Evolutionary conservation across 805 yeast species (phyloP).

Genomic region (Cyberlindnera galapagoensis): DNA sequence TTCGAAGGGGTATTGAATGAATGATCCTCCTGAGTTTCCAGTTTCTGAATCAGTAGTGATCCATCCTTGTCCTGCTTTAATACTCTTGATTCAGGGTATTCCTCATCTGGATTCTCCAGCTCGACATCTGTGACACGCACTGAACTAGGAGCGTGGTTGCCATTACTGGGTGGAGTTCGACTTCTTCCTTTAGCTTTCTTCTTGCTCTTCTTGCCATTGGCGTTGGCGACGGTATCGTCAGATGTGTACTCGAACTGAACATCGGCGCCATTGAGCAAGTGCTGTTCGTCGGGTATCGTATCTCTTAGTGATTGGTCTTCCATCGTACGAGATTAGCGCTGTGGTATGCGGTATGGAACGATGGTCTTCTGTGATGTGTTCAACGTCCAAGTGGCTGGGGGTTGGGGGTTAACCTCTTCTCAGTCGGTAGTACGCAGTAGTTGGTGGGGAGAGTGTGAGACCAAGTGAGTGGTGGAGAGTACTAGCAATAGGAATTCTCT

Average conservation of each 20-base stretch:
- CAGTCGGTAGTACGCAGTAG: too few relatives aligned
- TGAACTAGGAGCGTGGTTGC: neutral
- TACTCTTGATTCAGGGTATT: slow-evolving; percentile 67
- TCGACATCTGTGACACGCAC: slow-evolving; percentile 21
- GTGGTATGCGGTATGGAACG: too few relatives aligned
- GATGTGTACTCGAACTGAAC: slow-evolving; percentile 27
- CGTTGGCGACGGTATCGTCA: slow-evolving; percentile 2
- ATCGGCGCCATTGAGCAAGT: slow-evolving; percentile 24
- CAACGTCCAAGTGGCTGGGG: too few relatives aligned
- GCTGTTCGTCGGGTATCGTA: slow-evolving; percentile 5
- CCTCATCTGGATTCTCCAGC: slow-evolving; percentile 48
- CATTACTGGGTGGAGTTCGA: slow-evolving; percentile 1
- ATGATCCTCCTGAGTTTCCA: slow-evolving; percentile 24
- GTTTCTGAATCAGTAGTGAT: slow-evolving; percentile 60
- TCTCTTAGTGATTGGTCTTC: too few relatives aligned
- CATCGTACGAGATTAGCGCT: too few relatives aligned
- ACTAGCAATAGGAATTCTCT: too few relatives aligned
- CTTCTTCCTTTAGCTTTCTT: slow-evolving; percentile 24
- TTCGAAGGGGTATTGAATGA: too few relatives aligned
- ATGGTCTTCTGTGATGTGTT: too few relatives aligned
- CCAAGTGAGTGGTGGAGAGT: too few relatives aligned
- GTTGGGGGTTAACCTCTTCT: too few relatives aligned
- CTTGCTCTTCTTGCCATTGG: slow-evolving; percentile 21
- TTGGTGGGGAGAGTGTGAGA: too few relatives aligned
- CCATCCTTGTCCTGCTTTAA: slow-evolving; percentile 70